Percentiles rank a stretch among this genome's conserved stretches.
phyloP scores from a whole-genome alignment of 2,329 filamentous ascomycete species.

The Elsinoe perseae region DNA sequence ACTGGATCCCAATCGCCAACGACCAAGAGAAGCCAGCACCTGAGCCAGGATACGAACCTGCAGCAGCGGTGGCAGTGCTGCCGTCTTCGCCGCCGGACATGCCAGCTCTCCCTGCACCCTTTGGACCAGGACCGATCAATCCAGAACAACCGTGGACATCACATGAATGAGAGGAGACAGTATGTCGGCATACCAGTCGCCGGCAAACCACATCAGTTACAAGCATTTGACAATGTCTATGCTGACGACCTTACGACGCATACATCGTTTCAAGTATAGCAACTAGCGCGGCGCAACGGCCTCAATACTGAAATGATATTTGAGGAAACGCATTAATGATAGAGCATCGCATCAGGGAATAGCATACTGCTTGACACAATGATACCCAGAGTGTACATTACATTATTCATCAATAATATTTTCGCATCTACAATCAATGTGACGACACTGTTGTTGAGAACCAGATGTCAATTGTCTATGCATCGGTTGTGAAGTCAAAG shows the following conservation, averaged over 20 bases:
- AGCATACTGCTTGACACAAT: background rate
- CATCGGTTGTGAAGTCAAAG: background rate
- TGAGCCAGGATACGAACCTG: slow-evolving; percentile 6
- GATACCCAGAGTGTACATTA: background rate
- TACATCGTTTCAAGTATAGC: background rate
- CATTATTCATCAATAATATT: background rate
- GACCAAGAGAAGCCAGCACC: background rate
- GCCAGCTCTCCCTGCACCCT: background rate
- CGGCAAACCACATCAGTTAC: background rate
- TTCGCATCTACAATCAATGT: background rate
- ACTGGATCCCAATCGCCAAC: slow-evolving; percentile 25
- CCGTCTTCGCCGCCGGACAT: background rate
- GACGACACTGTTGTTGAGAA: background rate
- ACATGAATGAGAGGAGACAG: background rate
- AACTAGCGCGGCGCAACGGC: background rate
- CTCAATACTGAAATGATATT: background rate
- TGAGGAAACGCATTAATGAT: background rate
- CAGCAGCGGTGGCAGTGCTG: background rate
- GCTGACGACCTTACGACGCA: background rate
- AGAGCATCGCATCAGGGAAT: background rate
- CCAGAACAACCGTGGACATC: background rate
- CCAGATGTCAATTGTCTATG: background rate
- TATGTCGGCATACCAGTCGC: background rate
- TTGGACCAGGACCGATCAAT: background rate
- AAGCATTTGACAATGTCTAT: background rate